Base-by-base conservation (phyloP, 176 grass and related monocot species). In the Rhynchospora tenuis region DNA sequence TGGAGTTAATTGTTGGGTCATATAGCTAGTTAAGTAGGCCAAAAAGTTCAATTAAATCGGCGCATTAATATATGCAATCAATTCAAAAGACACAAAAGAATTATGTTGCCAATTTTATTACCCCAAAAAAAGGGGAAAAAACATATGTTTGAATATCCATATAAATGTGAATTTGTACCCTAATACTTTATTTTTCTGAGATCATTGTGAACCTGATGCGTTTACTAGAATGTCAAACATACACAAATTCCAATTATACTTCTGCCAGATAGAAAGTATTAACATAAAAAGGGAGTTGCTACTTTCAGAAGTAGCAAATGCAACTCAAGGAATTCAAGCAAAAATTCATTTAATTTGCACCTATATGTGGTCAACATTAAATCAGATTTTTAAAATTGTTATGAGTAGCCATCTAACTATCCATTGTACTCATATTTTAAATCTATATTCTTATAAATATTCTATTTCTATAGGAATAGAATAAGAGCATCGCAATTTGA, bases 341-440 rank as follows among this genome's bases (percentile, higher is more conserved):
- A 16, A 27, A 74, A 12, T 52, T 9, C 7, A 46, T 28, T 26
- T 38, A 1, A 38, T 38, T 74, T 22, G 22, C 71, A 26, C 71
- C 1, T 3, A 15, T 29, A 66, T 23, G 52, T 50, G 46, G 46
- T 28, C 23, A 52, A 74, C 13, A 6, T 26, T 51, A 1, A 11
- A 74, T 70, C 67, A 48, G n/a, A 51, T 51, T 73, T 51, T 52
- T 22, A 74, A 45, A 52, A 74, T n/a, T n/a, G n/a, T n/a, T n/a
- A n/a, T n/a, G n/a, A n/a, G n/a, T n/a, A n/a, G n/a, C n/a, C n/a
- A n/a, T n/a, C n/a, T n/a, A n/a, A n/a, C n/a, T n/a, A n/a, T n/a
- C n/a, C n/a, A n/a, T n/a, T n/a, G n/a, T n/a, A n/a, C n/a, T n/a
- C n/a, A n/a, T n/a, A n/a, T n/a, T n/a, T n/a, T n/a, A n/a, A n/a